Percentiles rank a stretch among this genome's conserved stretches.
Conservation (phyloP, 495 filamentous ascomycete genomes). For the Neurospora sp. region DNA sequence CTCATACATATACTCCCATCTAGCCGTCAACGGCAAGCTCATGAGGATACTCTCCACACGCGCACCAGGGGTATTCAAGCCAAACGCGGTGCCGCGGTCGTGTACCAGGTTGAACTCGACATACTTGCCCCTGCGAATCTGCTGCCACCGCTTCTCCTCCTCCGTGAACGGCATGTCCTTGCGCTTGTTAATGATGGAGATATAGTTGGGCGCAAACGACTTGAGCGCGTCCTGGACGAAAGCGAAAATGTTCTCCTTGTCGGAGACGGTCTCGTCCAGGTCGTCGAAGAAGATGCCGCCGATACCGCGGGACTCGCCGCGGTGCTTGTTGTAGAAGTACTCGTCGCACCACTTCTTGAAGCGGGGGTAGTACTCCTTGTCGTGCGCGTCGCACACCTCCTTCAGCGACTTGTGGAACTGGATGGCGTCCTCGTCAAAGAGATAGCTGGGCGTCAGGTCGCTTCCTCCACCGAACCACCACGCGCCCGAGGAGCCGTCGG, state of each 20-base stretch:
- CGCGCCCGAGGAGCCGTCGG: slow-evolving; percentile 58
- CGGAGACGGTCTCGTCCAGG: slow-evolving; percentile 66
- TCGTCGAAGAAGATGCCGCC: slow-evolving; percentile 99
- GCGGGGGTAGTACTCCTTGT: slow-evolving; percentile 81
- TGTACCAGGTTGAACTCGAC: slow-evolving; percentile 99
- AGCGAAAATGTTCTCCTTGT: slow-evolving; percentile 84
- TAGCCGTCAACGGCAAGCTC: slow-evolving; percentile 86
- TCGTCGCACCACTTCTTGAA: slow-evolving; percentile 99
- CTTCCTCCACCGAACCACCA: slow-evolving; percentile 99
- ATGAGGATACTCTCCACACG: slow-evolving; percentile 95
- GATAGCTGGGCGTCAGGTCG: slow-evolving; percentile 85
- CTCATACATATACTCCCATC: slow-evolving; percentile 93
- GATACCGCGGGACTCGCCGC: slow-evolving; percentile 76
- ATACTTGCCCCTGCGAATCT: slow-evolving; percentile 82
- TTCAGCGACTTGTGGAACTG: slow-evolving; percentile 95
- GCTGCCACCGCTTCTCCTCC: slow-evolving; percentile 90
- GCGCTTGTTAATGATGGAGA: slow-evolving; percentile 74
- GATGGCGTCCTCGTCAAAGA: slow-evolving; percentile 93
- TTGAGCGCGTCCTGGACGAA: slow-evolving; percentile 77
- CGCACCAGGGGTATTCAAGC: slow-evolving; percentile 82
- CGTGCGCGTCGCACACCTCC: slow-evolving; percentile 85
- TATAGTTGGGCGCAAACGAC: slow-evolving; percentile 83
- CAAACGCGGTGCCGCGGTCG: slow-evolving; percentile 92
- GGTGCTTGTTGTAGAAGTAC: slow-evolving; percentile 91
- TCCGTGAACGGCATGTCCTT: slow-evolving; percentile 87